Base-by-base conservation (phyloP, 2,329 filamentous ascomycete genomes). In the Alternaria rosae region DNA sequence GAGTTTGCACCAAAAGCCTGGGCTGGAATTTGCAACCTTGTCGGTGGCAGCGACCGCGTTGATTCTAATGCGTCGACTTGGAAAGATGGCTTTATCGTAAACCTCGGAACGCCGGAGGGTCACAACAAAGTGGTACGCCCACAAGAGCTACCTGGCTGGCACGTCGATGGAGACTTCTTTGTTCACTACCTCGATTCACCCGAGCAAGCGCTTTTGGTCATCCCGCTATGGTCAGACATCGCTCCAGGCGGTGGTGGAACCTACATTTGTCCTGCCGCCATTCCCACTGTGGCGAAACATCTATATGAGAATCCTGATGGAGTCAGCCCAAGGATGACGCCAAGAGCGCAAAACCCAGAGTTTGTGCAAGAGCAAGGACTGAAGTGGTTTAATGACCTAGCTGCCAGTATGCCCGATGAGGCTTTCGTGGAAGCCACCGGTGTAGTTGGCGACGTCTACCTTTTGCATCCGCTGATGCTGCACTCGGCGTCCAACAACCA, bases 111-210 rank as follows among this genome's bases (percentile, higher is more conserved):
- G 3, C 73, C 76, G 2, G 73, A 83, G 53, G 80, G 80, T 50
- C 85, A 86, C 62, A 84, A 85, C 6, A 82, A 81, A 52, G 81
- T 83, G 9, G 76, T 84, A 4, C 77, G 82, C 35, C 87, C 87
- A 0, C 81, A 84, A 53, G 82, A 87, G 1, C 79, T 91, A 21
- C 71, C 81, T 8, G 82, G 82, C 21, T 92, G 89, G 89, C 89
- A 91, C 76, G 87, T 90, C 17, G 89, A 91, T 76, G 89, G 89
- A 9, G 89, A 92, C 68, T 91, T 91, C 76, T 92, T 92, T 74
- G 83, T 89, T 6, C 89, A 92, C 79, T 92, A 89, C 67, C 85
- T 92, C 35, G 89, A 92, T 73, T 89, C 86, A 20, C 87, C 87
- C 0, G 90, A 92, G 79, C 90, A 92, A 75, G 90, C 83, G 0